A percentile compares a stretch with the other conserved stretches of the same genome.
Conservation (phyloP, 805 yeast genomes). For the Myxozyma mucilagina region DNA sequence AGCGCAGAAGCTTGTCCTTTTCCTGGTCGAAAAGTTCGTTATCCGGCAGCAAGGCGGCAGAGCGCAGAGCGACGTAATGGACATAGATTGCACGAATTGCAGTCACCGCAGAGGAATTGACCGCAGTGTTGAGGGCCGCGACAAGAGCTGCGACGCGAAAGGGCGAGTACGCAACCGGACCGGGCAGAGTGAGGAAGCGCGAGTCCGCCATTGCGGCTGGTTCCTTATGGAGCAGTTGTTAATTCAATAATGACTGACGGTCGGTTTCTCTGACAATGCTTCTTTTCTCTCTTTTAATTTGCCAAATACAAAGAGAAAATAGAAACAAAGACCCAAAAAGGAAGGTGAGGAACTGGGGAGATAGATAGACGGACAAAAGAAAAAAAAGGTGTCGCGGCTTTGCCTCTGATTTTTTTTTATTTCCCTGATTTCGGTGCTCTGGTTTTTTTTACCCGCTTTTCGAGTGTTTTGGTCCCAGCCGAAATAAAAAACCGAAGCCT, state of each 20-base stretch:
- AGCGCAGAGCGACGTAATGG: constrained; percentile 71
- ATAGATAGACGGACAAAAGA: neutral
- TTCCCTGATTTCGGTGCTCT: no score
- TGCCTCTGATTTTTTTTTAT: no score
- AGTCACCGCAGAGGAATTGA: constrained; percentile 64
- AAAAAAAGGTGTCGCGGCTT: neutral
- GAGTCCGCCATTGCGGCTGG: constrained; percentile 5
- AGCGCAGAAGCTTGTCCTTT: constrained; percentile 49
- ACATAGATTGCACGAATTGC: constrained; percentile 72
- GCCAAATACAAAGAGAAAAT: no score
- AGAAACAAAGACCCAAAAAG: neutral
- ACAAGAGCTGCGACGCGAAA: constrained; percentile 78
- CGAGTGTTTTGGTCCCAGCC: neutral
- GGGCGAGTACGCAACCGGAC: constrained; percentile 85
- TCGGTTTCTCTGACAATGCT: no score
- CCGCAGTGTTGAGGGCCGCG: constrained; percentile 69
- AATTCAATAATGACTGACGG: no score
- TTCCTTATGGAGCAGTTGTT: neutral
- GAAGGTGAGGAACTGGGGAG: neutral
- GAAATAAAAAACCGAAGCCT: no score
- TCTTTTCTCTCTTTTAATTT: no score
- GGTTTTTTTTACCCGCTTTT: no score
- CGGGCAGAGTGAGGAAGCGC: constrained; percentile 58
- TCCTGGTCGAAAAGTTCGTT: constrained; percentile 14
- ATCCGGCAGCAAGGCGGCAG: constrained; percentile 4